A percentile compares a stretch with the other conserved stretches of the same genome.
Evolutionary conservation across 139 green algal species (phyloP).

Genomic region (Micractinium sp.): DNA sequence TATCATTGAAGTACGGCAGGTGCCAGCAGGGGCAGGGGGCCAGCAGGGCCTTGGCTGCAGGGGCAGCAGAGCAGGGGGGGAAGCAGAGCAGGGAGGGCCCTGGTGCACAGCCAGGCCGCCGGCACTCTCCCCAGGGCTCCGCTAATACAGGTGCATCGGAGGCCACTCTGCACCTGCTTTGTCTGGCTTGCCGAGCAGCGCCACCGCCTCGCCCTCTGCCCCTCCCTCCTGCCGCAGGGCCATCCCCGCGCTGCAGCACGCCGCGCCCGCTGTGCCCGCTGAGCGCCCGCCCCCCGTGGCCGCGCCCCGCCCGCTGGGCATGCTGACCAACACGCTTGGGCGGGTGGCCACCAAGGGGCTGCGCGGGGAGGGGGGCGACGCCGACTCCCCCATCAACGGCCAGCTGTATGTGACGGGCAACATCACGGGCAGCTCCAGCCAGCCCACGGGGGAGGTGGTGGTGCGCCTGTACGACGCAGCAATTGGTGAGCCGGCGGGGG

Average conservation of each 20-base stretch:
- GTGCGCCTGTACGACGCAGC: conserved; percentile 78
- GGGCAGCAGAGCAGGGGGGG: background rate
- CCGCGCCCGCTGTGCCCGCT: conserved; percentile 54
- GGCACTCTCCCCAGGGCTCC: background rate
- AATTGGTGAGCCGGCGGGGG: conserved; percentile 60
- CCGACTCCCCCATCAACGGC: conserved; percentile 73
- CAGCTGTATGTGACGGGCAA: conserved; percentile 77
- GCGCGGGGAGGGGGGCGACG: background rate
- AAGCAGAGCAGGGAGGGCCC: background rate
- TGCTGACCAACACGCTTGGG: conserved; percentile 35
- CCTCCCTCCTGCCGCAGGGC: conserved; percentile 19
- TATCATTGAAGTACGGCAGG: too few species aligned
- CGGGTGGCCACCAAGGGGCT: conserved; percentile 28
- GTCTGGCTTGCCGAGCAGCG: background rate
- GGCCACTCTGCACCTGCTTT: background rate
- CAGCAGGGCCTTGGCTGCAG: too few species aligned
- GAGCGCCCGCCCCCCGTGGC: conserved; percentile 17
- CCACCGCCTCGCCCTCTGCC: background rate
- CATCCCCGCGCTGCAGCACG: conserved; percentile 69
- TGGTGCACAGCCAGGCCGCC: background rate
- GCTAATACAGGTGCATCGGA: too few species aligned
- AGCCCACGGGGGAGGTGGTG: conserved; percentile 63
- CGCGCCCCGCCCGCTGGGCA: conserved; percentile 42
- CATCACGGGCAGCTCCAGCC: conserved; percentile 51
- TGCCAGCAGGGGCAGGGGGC: too few species aligned